Evolutionary conservation across 345 rosid genomes (phyloP).

Genomic region (Lepidium sativum): DNA sequence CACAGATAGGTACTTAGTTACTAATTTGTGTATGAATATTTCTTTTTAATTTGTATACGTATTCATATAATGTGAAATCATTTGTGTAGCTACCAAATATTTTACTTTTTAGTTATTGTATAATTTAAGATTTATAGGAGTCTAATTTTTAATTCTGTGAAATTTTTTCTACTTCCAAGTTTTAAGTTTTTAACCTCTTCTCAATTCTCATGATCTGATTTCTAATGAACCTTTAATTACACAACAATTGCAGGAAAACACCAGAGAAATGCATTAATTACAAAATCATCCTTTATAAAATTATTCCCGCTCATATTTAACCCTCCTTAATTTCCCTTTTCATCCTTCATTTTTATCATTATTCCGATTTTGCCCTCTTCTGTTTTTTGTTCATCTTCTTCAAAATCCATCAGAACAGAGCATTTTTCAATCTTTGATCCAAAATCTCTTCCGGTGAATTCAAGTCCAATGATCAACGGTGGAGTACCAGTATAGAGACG

Average conservation of each 20-base stretch:
- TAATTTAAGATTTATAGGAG: neutral
- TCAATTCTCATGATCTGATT: neutral
- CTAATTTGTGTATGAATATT: too few species aligned
- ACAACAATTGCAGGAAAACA: slow-evolving; percentile 18
- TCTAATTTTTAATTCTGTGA: neutral
- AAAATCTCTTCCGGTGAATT: neutral
- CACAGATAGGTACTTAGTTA: too few species aligned
- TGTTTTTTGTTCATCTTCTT: neutral
- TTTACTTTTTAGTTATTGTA: neutral
- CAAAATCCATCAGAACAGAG: neutral
- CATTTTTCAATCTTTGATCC: slow-evolving; percentile 15
- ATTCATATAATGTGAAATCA: too few species aligned
- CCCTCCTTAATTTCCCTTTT: slow-evolving; percentile 2
- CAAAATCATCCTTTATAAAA: slow-evolving; percentile 17
- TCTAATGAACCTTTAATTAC: slow-evolving; percentile 3
- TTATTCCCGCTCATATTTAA: slow-evolving; percentile 6
- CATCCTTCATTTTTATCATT: neutral
- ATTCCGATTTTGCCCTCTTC: slow-evolving; percentile 8
- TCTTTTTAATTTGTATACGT: too few species aligned
- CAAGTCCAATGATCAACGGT: slow-evolving; percentile 24
- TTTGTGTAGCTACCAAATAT: too few species aligned
- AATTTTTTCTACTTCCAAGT: neutral
- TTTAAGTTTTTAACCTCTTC: neutral
- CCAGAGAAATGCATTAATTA: slow-evolving; percentile 14
- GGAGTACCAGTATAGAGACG: slow-evolving; percentile 72